A percentile compares a stretch with the other conserved stretches of the same genome.
These are phyloP conservation scores for Amaranthus tricolor DNA, from an alignment of 179 eudicot species.

Conservation along the genomic window DNA sequence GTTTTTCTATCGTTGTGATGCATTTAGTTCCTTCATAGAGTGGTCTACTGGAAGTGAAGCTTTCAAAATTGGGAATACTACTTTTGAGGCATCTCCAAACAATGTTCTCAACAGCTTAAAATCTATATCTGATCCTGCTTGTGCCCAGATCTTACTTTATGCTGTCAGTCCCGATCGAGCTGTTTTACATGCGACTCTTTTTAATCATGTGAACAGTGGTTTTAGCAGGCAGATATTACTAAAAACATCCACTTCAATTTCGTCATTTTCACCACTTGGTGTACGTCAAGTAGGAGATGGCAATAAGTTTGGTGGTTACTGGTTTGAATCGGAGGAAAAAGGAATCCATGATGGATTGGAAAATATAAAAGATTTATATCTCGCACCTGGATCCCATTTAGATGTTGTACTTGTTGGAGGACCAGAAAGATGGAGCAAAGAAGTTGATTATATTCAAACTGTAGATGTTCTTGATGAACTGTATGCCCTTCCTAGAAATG, in stretches of 20 bases:
- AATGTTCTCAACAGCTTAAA: conserved; percentile 26
- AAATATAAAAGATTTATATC: conserved; percentile 51
- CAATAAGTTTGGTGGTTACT: conserved; percentile 86
- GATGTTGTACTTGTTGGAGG: conserved; percentile 82
- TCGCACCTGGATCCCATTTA: conserved; percentile 64
- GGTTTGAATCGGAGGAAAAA: conserved; percentile 55
- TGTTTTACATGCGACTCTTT: conserved; percentile 57
- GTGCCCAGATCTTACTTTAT: conserved; percentile 57
- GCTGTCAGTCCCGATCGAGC: conserved; percentile 59
- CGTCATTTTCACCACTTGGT: conserved; percentile 63
- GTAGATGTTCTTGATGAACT: conserved; percentile 48
- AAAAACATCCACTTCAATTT: conserved; percentile 60
- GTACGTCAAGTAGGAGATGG: conserved; percentile 80
- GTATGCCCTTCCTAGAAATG: conserved; percentile 29
- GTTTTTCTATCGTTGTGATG: conserved; percentile 70
- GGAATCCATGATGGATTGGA: conserved; percentile 34
- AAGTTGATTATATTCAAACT: conserved; percentile 61
- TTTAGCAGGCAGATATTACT: conserved; percentile 42
- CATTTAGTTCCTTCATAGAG: conserved; percentile 58
- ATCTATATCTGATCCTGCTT: conserved; percentile 42
- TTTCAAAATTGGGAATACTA: conserved; percentile 54
- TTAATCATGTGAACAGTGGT: conserved; percentile 41
- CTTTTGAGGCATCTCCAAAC: conserved; percentile 34
- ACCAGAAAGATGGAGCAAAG: conserved; percentile 75
- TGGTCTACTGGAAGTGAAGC: conserved; percentile 70